Conservation (phyloP, 2,329 filamentous ascomycete genomes). For the Setomelanomma holmii region DNA sequence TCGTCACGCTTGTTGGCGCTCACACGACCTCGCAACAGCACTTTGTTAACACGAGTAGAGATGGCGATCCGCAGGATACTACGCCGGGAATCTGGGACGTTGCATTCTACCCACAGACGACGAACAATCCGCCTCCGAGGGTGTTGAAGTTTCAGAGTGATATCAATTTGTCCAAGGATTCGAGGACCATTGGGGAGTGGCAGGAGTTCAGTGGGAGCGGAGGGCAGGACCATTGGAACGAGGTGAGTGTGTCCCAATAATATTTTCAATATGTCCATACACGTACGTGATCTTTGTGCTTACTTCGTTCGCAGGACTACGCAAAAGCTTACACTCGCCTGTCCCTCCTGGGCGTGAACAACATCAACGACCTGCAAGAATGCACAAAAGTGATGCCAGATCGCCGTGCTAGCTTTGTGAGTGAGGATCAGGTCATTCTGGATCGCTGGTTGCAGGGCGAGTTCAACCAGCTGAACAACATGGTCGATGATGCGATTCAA, state of each 20-base stretch:
- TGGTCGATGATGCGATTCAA: conserved; percentile 45
- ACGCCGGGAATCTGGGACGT: conserved; percentile 50
- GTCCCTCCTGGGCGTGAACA: conserved; percentile 63
- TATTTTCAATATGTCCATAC: background rate
- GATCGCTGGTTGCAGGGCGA: conserved; percentile 43
- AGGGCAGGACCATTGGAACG: conserved; percentile 43
- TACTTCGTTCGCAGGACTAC: conserved; percentile 51
- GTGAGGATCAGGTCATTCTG: conserved; percentile 34
- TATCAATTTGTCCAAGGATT: conserved; percentile 43
- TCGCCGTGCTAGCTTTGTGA: conserved; percentile 29
- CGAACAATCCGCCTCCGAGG: conserved; percentile 31
- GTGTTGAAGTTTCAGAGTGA: conserved; percentile 49
- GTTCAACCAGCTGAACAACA: conserved; percentile 41
- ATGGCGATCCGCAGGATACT: conserved; percentile 47
- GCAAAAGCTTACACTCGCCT: conserved; percentile 62
- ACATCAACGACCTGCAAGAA: conserved; percentile 63
- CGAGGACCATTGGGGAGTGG: conserved; percentile 44
- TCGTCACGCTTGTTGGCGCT: conserved; percentile 47
- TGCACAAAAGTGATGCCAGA: conserved; percentile 61
- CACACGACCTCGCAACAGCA: conserved; percentile 49
- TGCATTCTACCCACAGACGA: conserved; percentile 45
- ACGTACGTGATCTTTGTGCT: background rate
- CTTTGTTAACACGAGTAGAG: conserved; percentile 38
- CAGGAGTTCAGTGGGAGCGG: conserved; percentile 27
- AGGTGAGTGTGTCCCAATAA: conserved; percentile 29